Percentiles rank a stretch among this genome's conserved stretches.
phyloP scores from a whole-genome alignment of 768 basidiomycete species.

The Austroboletus eburneus region DNA sequence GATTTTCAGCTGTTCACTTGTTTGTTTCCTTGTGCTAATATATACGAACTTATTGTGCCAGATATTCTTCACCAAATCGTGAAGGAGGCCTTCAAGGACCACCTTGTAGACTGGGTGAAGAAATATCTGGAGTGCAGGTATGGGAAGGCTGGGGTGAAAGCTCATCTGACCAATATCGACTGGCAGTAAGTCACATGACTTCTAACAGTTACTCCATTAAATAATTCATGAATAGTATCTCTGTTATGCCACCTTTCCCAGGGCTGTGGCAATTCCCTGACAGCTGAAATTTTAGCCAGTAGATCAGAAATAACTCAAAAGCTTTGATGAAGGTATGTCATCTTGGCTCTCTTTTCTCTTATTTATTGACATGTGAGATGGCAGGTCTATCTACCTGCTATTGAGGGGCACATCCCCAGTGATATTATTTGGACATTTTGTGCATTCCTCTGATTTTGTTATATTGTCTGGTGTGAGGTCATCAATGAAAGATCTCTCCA shows the following conservation, averaged over 20 bases:
- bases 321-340: constrained; percentile 34
- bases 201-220: too few species aligned
- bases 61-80: constrained; percentile 6
- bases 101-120: constrained; percentile 4
- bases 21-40: constrained; percentile 32
- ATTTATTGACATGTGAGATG: too few species aligned
- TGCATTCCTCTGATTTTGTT: neutral
- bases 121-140: neutral
- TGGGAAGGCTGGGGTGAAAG: neutral
- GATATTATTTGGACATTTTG: constrained; percentile 8
- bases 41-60: constrained; percentile 19
- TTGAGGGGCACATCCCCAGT: constrained; percentile 19
- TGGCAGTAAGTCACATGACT: constrained; percentile 9
- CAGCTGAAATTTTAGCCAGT: constrained; percentile 33
- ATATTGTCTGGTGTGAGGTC: neutral
- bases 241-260: constrained; percentile 27
- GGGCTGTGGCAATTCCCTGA: constrained; percentile 29
- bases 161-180: constrained; percentile 31
- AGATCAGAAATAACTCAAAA: constrained; percentile 38
- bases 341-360: neutral
- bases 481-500: neutral
- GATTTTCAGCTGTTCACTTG: constrained; percentile 30
- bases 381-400: constrained; percentile 31
- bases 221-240: too few species aligned
- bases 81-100: constrained; percentile 5